Conservation (phyloP, 2,329 filamentous ascomycete genomes). For the Proliferodiscus dingleyae region DNA sequence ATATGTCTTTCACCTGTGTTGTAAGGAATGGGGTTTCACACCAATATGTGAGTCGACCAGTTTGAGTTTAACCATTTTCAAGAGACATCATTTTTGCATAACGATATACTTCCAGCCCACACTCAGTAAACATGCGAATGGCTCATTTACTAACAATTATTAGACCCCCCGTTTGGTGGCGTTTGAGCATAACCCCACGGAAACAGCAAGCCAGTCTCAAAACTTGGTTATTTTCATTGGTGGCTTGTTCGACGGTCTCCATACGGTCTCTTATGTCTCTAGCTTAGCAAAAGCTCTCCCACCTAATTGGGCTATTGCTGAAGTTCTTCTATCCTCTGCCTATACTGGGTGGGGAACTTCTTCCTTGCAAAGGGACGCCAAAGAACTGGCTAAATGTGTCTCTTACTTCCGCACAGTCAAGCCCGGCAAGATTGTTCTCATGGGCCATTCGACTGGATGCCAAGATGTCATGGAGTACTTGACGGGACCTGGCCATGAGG, state of each 20-base stretch:
- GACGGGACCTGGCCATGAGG: slow-evolving; percentile 24
- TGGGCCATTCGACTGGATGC: slow-evolving; percentile 66
- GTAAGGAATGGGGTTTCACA: slow-evolving; percentile 20
- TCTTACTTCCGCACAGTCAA: slow-evolving; percentile 41
- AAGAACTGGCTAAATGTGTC: slow-evolving; percentile 45
- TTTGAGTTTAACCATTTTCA: too few species aligned
- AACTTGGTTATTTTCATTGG: slow-evolving; percentile 50
- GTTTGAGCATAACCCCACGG: slow-evolving; percentile 29
- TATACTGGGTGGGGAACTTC: slow-evolving; percentile 38
- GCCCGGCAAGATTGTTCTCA: slow-evolving; percentile 53
- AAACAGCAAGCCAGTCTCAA: slow-evolving; percentile 18
- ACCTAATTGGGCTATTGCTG: slow-evolving; percentile 41
- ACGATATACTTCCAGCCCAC: too few species aligned
- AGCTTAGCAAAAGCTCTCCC: slow-evolving; percentile 32
- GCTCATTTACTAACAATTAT: background rate
- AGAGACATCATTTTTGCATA: too few species aligned
- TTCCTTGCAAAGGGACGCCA: slow-evolving; percentile 42
- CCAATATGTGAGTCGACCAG: slow-evolving; percentile 20
- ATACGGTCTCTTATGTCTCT: slow-evolving; percentile 44
- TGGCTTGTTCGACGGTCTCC: slow-evolving; percentile 49
- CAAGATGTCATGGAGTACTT: slow-evolving; percentile 66
- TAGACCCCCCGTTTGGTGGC: slow-evolving; percentile 29
- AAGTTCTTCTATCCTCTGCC: slow-evolving; percentile 41
- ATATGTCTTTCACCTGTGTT: slow-evolving; percentile 7
- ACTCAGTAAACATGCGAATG: background rate